Percentiles rank a stretch among this genome's conserved stretches.
Evolutionary conservation across 768 basidiomycete genomes (phyloP).

Genomic region (Pulveroboletus sp.): DNA sequence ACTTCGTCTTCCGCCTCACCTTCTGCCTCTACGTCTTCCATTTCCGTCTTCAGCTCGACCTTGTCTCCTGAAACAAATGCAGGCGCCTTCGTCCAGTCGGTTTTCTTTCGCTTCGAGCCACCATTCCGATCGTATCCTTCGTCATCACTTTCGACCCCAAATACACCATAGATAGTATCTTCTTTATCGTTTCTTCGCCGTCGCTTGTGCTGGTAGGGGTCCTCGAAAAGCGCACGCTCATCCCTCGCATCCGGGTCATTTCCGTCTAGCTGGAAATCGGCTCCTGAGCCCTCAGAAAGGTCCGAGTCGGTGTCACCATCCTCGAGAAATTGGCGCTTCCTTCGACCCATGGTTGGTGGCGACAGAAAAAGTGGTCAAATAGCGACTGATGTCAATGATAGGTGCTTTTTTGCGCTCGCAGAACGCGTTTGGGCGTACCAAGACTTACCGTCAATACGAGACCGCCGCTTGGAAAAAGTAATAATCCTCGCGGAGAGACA

Average conservation of each 20-base stretch:
- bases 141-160: constrained; percentile 67
- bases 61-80: constrained; percentile 62
- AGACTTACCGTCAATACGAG: constrained; percentile 10
- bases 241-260: constrained; percentile 60
- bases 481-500: background rate
- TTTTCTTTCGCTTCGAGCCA: constrained; percentile 36
- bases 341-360: constrained; percentile 55
- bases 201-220: constrained; percentile 71
- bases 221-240: constrained; percentile 71
- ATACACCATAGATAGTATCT: constrained; percentile 71
- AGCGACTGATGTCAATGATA: constrained; percentile 1
- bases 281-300: constrained; percentile 56
- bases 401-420: background rate
- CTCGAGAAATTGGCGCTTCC: constrained; percentile 73
- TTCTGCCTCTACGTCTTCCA: constrained; percentile 33
- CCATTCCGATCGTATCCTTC: constrained; percentile 37
- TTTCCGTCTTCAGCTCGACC: constrained; percentile 39
- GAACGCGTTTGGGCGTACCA: background rate
- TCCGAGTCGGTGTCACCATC: constrained; percentile 72
- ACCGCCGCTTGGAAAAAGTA: background rate
- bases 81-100: constrained; percentile 73
- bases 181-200: constrained; percentile 63
- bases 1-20: constrained; percentile 36
- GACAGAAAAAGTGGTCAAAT: background rate
- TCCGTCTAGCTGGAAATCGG: constrained; percentile 44